Evolutionary conservation across 306 rosid genomes (phyloP).

Genomic region (Delonix regia): DNA sequence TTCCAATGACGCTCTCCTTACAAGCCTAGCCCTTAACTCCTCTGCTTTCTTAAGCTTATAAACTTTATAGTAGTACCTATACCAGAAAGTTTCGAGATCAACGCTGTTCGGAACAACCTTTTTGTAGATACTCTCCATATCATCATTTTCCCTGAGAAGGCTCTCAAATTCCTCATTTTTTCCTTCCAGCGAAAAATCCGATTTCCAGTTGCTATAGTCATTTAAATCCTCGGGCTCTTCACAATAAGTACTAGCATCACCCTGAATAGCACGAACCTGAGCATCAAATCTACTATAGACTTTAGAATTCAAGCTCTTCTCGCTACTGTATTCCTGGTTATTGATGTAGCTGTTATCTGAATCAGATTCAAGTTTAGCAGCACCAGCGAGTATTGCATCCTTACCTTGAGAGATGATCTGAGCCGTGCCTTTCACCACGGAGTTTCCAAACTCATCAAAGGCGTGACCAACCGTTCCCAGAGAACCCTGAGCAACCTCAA

Average conservation of each 20-base stretch:
- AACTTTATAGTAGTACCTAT: conserved; percentile 66
- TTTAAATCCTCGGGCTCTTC: conserved; percentile 71
- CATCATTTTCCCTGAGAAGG: conserved; percentile 53
- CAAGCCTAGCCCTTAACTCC: conserved; percentile 64
- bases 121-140: conserved; percentile 44
- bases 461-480: conserved; percentile 66
- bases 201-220: conserved; percentile 58
- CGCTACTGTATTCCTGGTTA: conserved; percentile 29
- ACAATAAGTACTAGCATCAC: conserved; percentile 56
- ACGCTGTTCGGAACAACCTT: conserved; percentile 58
- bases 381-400: conserved; percentile 55
- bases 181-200: conserved; percentile 53
- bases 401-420: conserved; percentile 74
- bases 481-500: conserved; percentile 88
- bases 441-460: conserved; percentile 71
- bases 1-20: conserved; percentile 55
- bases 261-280: conserved; percentile 64
- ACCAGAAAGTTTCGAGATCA: conserved; percentile 66
- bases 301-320: conserved; percentile 48
- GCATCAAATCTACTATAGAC: conserved; percentile 67
- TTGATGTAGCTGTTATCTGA: conserved; percentile 33
- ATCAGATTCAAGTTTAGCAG: conserved; percentile 54
- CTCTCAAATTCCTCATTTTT: conserved; percentile 57
- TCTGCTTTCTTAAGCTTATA: conserved; percentile 71
- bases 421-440: conserved; percentile 71